Conservation (phyloP, 148 eudicot species). For the Chenopodium formosanum region DNA sequence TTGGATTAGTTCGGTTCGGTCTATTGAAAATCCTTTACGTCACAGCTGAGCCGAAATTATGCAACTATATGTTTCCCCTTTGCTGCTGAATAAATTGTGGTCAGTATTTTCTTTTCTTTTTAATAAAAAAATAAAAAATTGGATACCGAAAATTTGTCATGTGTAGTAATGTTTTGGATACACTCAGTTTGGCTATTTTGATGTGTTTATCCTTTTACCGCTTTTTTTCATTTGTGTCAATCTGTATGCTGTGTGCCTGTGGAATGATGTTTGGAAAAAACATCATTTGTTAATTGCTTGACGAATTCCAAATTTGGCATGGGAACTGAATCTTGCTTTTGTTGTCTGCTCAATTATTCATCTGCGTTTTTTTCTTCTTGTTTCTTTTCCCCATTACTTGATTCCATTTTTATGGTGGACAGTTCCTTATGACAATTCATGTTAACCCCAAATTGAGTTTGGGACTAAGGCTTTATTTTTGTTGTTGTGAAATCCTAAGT, state of each 20-base stretch:
- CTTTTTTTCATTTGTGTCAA: background rate
- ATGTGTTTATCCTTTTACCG: background rate
- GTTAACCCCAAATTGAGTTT: no score
- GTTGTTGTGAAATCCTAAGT: background rate
- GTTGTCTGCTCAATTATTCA: background rate
- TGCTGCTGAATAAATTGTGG: background rate
- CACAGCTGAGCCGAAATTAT: no score
- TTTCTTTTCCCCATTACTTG: background rate
- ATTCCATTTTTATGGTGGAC: no score
- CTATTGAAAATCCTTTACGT: no score
- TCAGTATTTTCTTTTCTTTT: background rate
- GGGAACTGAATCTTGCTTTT: slow-evolving; percentile 1
- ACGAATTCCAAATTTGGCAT: background rate
- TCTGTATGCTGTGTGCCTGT: background rate
- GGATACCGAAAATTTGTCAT: background rate
- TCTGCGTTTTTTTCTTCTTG: background rate
- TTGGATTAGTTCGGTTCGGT: no score
- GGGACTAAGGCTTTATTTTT: background rate
- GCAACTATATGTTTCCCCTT: no score
- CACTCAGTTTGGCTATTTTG: no score
- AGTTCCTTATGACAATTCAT: no score
- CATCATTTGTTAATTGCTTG: slow-evolving; percentile 6
- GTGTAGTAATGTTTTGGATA: background rate
- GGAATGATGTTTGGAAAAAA: background rate
- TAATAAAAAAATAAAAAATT: no score